phyloP scores from a whole-genome alignment of 768 basidiomycete genomes.

The Rhodotorula sphaerocarpa region DNA sequence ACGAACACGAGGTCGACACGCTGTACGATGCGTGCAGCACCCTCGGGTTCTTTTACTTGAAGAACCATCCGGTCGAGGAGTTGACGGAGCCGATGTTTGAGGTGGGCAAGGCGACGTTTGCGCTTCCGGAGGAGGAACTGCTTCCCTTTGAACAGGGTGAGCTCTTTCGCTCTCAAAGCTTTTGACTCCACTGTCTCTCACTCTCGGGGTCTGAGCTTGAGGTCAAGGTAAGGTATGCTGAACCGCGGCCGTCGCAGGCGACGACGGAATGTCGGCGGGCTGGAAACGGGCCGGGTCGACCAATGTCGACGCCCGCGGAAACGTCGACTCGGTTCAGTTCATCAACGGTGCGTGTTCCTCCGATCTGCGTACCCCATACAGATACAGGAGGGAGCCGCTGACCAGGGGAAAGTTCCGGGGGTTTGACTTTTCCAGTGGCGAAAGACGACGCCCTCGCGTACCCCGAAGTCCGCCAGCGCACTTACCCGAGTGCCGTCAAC shows the following conservation, averaged over 20 bases:
- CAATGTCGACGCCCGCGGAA: conserved; percentile 43
- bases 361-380: too few relatives aligned
- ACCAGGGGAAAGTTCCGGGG: too few relatives aligned
- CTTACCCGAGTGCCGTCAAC: conserved; percentile 54
- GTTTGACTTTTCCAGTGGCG: conserved; percentile 45
- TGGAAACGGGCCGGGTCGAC: conserved; percentile 46
- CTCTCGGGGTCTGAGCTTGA: too few relatives aligned
- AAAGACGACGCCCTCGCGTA: conserved; percentile 63
- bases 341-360: too few relatives aligned
- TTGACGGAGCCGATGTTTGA: conserved; percentile 54
- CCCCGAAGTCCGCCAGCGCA: conserved; percentile 51
- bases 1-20: conserved; percentile 49
- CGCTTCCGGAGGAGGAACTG: conserved; percentile 54
- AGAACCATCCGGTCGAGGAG: conserved; percentile 9
- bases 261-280: conserved; percentile 54
- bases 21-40: conserved; percentile 56
- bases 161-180: conserved; percentile 39
- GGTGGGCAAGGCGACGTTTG: conserved; percentile 53
- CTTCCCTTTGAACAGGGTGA: conserved; percentile 53
- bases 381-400: too few relatives aligned
- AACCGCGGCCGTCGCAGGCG: conserved; percentile 43
- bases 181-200: not conserved
- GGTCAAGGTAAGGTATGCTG: too few relatives aligned
- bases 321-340: conserved; percentile 55
- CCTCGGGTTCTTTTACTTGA: conserved; percentile 59